These are phyloP conservation scores for Pseudogymnoascus sp. DNA, from an alignment of 2,329 filamentous ascomycete genomes.

Conservation along the genomic window DNA sequence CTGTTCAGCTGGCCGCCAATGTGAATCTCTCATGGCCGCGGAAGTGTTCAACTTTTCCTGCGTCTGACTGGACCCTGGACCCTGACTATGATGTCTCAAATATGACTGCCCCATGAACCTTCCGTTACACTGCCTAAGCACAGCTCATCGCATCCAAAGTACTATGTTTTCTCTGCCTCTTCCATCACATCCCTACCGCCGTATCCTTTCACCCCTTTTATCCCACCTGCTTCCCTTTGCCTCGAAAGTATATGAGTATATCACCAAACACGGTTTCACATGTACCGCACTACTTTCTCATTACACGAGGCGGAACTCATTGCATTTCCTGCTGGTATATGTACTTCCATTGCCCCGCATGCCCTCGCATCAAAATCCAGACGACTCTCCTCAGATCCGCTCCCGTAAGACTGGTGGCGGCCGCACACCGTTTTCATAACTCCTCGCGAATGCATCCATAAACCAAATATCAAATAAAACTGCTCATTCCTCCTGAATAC, in stretches of 20 bases:
- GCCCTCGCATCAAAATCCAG: neutral
- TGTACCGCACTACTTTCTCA: neutral
- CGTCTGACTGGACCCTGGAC: neutral
- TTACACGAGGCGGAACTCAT: neutral
- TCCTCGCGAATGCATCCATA: neutral
- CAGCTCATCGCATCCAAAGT: neutral
- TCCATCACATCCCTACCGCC: no score
- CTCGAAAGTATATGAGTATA: neutral
- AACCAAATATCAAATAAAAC: neutral
- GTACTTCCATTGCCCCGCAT: neutral
- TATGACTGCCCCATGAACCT: neutral
- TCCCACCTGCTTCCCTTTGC: neutral
- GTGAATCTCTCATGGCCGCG: neutral
- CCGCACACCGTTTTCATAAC: neutral
- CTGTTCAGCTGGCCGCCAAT: neutral
- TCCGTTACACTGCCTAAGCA: neutral
- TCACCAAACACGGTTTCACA: neutral
- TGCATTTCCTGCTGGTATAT: neutral
- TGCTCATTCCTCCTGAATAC: neutral
- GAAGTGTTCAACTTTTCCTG: neutral
- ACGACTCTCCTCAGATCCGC: neutral
- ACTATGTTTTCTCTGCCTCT: neutral
- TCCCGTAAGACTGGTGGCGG: neutral
- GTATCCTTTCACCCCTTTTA: neutral
- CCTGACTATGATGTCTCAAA: neutral